Percentiles rank a stretch among this genome's conserved stretches.
Evolutionary conservation across 306 rosid genomes (phyloP).

Genomic region (Sechiopsis laciniata): DNA sequence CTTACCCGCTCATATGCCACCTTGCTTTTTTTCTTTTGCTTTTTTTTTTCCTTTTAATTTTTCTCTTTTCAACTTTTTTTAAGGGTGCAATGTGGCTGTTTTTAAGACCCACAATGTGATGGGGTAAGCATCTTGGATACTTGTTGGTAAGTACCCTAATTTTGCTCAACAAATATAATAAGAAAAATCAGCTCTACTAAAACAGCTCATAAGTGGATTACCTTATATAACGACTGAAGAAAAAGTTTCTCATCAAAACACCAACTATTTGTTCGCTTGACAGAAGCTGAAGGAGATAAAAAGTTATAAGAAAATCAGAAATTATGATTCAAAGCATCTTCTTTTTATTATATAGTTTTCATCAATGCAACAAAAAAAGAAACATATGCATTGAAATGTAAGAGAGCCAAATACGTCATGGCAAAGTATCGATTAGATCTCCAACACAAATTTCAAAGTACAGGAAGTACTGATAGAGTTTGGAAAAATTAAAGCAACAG

Average conservation of each 20-base stretch:
- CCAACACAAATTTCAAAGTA: neutral
- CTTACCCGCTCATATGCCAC: too few relatives aligned
- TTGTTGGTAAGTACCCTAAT: too few relatives aligned
- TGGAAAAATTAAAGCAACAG: neutral
- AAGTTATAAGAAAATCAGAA: conserved; percentile 24
- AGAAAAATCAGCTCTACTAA: neutral
- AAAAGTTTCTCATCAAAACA: conserved; percentile 81
- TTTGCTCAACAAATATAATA: too few relatives aligned
- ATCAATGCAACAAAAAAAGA: too few relatives aligned
- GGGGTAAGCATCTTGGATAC: too few relatives aligned
- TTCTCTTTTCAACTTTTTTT: too few relatives aligned
- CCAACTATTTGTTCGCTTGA: conserved; percentile 54
- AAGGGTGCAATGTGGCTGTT: too few relatives aligned
- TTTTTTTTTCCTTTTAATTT: too few relatives aligned
- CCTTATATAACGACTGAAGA: conserved; percentile 82
- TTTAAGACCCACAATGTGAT: too few relatives aligned
- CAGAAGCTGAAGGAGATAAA: conserved; percentile 44
- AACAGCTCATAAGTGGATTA: conserved; percentile 31
- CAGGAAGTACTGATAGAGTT: neutral
- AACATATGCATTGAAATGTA: too few relatives aligned
- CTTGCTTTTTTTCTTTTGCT: too few relatives aligned
- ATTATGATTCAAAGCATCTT: neutral
- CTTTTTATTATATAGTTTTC: neutral
- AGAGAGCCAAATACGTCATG: too few relatives aligned
- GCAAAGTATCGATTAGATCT: neutral